These are phyloP conservation scores for Nothophoma quercina DNA, from an alignment of 2,329 filamentous ascomycete species.

Conservation along the genomic window DNA sequence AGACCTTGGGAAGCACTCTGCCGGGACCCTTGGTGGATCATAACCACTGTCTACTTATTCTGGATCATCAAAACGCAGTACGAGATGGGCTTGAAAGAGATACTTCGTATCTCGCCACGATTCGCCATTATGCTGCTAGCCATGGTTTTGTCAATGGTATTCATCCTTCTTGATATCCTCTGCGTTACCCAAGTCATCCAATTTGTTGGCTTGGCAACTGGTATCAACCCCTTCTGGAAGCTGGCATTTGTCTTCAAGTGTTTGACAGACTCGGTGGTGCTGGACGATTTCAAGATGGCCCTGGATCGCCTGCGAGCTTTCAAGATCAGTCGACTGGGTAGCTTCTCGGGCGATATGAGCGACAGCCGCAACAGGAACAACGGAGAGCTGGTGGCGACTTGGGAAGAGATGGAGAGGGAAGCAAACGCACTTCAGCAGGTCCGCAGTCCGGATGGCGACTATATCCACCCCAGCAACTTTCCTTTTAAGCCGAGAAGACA, in stretches of 20 bases:
- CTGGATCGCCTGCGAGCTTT: constrained; percentile 57
- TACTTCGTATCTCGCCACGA: constrained; percentile 67
- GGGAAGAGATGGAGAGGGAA: constrained; percentile 46
- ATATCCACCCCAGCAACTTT: constrained; percentile 39
- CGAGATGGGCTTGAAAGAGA: constrained; percentile 64
- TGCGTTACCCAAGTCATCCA: constrained; percentile 63
- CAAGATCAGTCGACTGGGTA: constrained; percentile 51
- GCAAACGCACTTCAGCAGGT: constrained; percentile 33
- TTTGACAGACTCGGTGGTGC: constrained; percentile 70
- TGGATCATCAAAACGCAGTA: constrained; percentile 70
- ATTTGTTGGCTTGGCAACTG: constrained; percentile 51
- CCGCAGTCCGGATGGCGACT: constrained; percentile 42
- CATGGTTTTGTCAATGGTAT: constrained; percentile 67
- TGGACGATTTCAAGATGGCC: constrained; percentile 73
- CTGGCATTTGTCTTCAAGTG: constrained; percentile 71
- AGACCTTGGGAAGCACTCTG: constrained; percentile 68
- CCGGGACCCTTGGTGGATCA: constrained; percentile 74
- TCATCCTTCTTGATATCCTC: constrained; percentile 68
- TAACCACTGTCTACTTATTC: constrained; percentile 66
- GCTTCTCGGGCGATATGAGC: constrained; percentile 46
- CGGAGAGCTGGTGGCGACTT: constrained; percentile 40
- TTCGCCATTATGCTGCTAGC: constrained; percentile 68
- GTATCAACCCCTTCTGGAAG: constrained; percentile 74
- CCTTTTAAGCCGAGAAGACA: constrained; percentile 32
- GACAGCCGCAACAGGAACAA: constrained; percentile 43